Evolutionary conservation across 2,329 filamentous ascomycete species (phyloP).

Genomic region (Teratosphaeria destructans): DNA sequence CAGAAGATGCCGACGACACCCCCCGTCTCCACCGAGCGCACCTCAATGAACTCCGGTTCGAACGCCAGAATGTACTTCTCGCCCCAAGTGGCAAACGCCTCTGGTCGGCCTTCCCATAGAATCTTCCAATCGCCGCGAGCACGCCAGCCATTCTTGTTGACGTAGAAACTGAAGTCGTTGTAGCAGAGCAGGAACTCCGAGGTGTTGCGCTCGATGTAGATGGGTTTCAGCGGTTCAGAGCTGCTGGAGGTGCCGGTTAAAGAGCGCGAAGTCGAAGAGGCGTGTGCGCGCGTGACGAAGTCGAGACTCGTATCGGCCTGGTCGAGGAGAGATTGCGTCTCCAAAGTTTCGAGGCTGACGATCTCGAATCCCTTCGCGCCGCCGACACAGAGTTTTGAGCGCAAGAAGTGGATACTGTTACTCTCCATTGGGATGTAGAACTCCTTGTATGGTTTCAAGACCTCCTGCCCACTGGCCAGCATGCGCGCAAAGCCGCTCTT

Average conservation of each 20-base stretch:
- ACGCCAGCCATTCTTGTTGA: conserved; percentile 96
- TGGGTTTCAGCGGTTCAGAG: conserved; percentile 76
- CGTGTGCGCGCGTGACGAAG: conserved; percentile 57
- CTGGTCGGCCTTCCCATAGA: conserved; percentile 90
- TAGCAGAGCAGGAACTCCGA: conserved; percentile 97
- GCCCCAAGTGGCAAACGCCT: conserved; percentile 86
- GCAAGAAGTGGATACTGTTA: conserved; percentile 95
- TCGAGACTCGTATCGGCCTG: conserved; percentile 96
- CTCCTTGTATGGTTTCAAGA: conserved; percentile 94
- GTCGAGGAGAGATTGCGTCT: conserved; percentile 92
- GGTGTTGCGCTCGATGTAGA: conserved; percentile 93
- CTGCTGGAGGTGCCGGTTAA: conserved; percentile 30
- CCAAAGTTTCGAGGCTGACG: conserved; percentile 90
- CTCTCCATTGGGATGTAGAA: conserved; percentile 98
- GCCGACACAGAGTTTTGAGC: conserved; percentile 91
- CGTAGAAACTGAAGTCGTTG: conserved; percentile 97
- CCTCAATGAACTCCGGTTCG: conserved; percentile 94
- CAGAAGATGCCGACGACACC: conserved; percentile 89
- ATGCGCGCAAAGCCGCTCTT: conserved; percentile 93
- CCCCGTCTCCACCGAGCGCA: conserved; percentile 87
- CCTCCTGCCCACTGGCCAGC: conserved; percentile 87
- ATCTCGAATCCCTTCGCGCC: conserved; percentile 95
- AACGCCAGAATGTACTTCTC: conserved; percentile 90
- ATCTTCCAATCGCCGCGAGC: conserved; percentile 94
- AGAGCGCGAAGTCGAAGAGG: neutral